These are phyloP conservation scores for Graphiopsis chlorocephala DNA, from an alignment of 2,329 filamentous ascomycete genomes.

Conservation along the genomic window DNA sequence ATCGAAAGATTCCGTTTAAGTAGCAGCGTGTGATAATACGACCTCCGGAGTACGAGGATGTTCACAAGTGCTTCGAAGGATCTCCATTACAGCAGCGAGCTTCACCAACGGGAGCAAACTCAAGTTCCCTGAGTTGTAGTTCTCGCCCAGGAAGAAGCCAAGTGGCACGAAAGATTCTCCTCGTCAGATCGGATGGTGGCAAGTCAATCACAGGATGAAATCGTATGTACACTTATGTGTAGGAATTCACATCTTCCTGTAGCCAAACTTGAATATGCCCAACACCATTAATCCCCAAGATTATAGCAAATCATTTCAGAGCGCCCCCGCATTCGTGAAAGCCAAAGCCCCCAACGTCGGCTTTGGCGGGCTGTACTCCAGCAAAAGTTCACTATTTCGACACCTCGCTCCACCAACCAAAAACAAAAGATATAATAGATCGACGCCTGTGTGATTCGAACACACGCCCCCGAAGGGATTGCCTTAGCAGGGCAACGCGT, in stretches of 20 bases:
- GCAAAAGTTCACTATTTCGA: background rate
- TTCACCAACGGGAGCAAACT: no score
- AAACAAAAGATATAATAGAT: background rate
- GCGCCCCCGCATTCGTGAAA: background rate
- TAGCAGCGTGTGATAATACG: no score
- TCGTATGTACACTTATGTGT: background rate
- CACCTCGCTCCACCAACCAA: background rate
- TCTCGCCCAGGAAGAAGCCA: no score
- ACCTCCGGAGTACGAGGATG: no score
- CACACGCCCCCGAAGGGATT: constrained; percentile 39
- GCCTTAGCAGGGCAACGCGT: constrained; percentile 3
- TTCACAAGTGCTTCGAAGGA: no score
- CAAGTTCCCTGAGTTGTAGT: no score
- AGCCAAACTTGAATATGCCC: background rate
- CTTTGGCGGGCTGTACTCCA: background rate
- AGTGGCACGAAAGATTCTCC: no score
- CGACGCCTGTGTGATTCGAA: constrained; percentile 42
- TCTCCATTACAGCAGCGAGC: no score
- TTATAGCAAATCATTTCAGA: background rate
- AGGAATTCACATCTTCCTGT: background rate
- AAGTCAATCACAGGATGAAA: no score
- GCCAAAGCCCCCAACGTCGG: background rate
- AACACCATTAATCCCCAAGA: background rate
- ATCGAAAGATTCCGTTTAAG: no score
- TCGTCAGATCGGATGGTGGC: no score